phyloP scores from a whole-genome alignment of 2,329 filamentous ascomycete genomes.

The Clarireedia homoeocarpa region DNA sequence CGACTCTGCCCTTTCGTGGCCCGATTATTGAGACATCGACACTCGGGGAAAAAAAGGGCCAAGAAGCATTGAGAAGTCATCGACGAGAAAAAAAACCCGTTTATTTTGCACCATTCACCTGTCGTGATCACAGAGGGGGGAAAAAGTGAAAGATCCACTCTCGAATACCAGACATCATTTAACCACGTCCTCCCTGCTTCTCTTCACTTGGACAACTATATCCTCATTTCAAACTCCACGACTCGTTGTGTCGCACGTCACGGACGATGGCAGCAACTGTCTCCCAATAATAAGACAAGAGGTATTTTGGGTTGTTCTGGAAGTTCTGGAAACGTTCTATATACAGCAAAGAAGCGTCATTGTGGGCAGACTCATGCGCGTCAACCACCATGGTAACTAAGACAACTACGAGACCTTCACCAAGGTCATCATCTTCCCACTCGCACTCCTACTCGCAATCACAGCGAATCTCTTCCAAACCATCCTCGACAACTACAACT shows the following conservation, averaged over 20 bases:
- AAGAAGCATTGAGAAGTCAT: not conserved
- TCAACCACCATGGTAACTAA: constrained; percentile 24
- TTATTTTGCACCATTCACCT: no score
- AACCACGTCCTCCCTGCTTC: not conserved
- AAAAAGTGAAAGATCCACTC: not conserved
- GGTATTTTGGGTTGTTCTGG: not conserved
- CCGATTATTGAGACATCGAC: no score
- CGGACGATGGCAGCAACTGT: no score
- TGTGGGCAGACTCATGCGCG: not conserved
- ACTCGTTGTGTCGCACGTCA: no score
- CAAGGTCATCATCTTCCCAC: constrained; percentile 14
- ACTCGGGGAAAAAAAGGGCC: no score
- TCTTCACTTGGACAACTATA: no score
- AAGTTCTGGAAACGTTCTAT: not conserved
- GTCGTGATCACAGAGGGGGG: no score
- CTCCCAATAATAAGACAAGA: not conserved
- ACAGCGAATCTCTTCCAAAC: constrained; percentile 11
- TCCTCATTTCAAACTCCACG: not conserved
- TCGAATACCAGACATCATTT: not conserved
- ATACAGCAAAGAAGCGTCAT: not conserved
- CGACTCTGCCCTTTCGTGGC: no score
- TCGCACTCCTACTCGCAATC: constrained; percentile 22
- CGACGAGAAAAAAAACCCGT: not conserved
- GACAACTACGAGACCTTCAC: constrained; percentile 23
- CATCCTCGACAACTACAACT: constrained; percentile 11